Conservation (phyloP, 495 filamentous ascomycete species). For the Cairneyella variabilis region DNA sequence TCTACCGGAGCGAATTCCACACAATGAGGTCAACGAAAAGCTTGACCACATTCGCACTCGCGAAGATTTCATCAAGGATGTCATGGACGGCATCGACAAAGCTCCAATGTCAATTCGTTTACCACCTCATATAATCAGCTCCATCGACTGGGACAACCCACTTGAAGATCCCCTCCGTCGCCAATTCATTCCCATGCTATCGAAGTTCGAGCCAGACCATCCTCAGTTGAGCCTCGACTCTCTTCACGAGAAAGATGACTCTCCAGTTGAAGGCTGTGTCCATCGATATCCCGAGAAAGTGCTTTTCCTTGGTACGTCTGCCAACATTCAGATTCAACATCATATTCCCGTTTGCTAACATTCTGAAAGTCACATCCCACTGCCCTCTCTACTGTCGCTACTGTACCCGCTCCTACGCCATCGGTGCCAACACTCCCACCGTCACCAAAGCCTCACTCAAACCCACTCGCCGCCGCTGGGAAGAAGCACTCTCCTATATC, state of each 20-base stretch:
- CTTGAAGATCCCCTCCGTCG: constrained; percentile 49
- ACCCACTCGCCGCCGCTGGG: constrained; percentile 37
- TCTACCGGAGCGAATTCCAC: constrained; percentile 43
- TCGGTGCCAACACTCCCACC: constrained; percentile 46
- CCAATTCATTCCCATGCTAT: constrained; percentile 51
- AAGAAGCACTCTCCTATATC: constrained; percentile 48
- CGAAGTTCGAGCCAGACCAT: constrained; percentile 46
- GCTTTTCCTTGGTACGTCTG: constrained; percentile 50
- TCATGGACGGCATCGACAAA: constrained; percentile 39
- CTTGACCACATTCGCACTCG: constrained; percentile 33
- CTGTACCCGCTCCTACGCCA: constrained; percentile 56
- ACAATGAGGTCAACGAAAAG: constrained; percentile 20
- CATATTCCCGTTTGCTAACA: too few relatives aligned
- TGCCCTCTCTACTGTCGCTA: constrained; percentile 56
- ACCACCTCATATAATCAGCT: constrained; percentile 51
- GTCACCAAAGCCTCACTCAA: constrained; percentile 45
- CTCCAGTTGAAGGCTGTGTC: constrained; percentile 45
- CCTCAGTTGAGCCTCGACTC: constrained; percentile 38
- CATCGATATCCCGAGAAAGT: constrained; percentile 57
- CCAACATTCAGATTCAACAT: not conserved
- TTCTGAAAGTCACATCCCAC: constrained; percentile 40
- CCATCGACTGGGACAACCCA: constrained; percentile 51
- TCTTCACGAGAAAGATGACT: constrained; percentile 46
- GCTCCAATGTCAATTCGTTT: constrained; percentile 52
- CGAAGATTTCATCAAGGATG: constrained; percentile 48